Evolutionary conservation across 495 filamentous ascomycete genomes (phyloP), one percentile per base, ranked within the genome.

Genomic region (Neurospora sp.): DNA sequence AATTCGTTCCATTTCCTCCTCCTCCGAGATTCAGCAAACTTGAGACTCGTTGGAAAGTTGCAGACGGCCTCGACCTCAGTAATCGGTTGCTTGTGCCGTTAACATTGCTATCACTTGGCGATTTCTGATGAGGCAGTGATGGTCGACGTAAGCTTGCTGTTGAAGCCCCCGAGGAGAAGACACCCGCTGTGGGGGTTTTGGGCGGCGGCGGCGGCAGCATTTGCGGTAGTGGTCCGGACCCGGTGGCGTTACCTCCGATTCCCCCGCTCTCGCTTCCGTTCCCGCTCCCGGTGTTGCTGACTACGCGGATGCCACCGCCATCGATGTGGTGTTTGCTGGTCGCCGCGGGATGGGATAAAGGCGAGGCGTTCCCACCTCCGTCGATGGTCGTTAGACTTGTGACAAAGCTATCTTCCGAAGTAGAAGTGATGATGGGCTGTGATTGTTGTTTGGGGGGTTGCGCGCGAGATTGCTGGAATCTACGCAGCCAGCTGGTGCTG

Each of bases 401-500:
- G 27, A 65, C 14, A 65, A 35, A 65, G 14, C 53, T 65, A 65
- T 65, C 27, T 7, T 65, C 53, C 14, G 27, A 65, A 35, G 53
- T 27, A 16, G 53, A 65, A 65, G 53, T 35, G 31, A 10, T 31
- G 53, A 35, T 35, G 27, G 53, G 27, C 27, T 65, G 22, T 14
- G 14, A 0, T 65, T 65, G 53, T 35, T 65, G 53, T 27, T 65
- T 65, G 53, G 53, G 14, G 8, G 53, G 12, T 65, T 65, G 53
- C 31, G 74, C 76, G 46, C 72, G 74, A 39, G 77, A 72, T 42
- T 75, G 79, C 18, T 76, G 74, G 16, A 81, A 70, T 68, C 77
- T 69, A 31, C 72, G 77, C 18, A 82, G 39, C 74, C 78, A 78
- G 73, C 75, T 44, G n/a, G 77, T 65, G 53, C 53, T 74, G 61